phyloP scores from a whole-genome alignment of 2,329 filamentous ascomycete genomes.

The Pochonia chlamydosporia region DNA sequence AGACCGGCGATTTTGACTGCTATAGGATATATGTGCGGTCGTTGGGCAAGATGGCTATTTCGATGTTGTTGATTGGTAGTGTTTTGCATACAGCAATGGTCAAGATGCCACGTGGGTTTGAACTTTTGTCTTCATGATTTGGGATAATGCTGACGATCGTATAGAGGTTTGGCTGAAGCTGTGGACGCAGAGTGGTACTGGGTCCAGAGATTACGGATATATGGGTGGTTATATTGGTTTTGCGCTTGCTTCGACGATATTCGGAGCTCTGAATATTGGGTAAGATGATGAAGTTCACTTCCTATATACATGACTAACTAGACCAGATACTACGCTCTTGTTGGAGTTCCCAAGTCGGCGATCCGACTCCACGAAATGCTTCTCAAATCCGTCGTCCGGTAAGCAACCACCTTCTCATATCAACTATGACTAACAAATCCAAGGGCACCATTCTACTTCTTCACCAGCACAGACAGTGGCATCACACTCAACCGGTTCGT shows the following conservation, averaged over 20 bases:
- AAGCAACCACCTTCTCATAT: background rate
- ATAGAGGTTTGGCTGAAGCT: constrained; percentile 21
- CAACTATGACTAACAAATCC: background rate
- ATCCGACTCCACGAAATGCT: constrained; percentile 17
- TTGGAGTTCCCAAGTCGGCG: constrained; percentile 16
- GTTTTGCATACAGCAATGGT: constrained; percentile 11
- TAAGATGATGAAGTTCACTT: background rate
- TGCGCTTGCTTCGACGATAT: constrained; percentile 10
- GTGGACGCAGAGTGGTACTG: constrained; percentile 19
- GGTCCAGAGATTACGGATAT: constrained; percentile 13
- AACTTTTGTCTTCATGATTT: background rate
- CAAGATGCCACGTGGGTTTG: constrained; percentile 19
- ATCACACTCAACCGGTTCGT: constrained; percentile 30
- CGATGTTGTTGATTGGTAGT: constrained; percentile 11
- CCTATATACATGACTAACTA: background rate
- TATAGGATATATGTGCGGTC: constrained; percentile 23
- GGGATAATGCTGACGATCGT: background rate
- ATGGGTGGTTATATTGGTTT: constrained; percentile 19
- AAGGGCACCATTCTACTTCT: constrained; percentile 32
- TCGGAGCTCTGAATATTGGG: constrained; percentile 11
- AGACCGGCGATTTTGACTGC: constrained; percentile 21
- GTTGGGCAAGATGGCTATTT: constrained; percentile 17
- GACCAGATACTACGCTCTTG: constrained; percentile 19
- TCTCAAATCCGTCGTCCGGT: constrained; percentile 15
- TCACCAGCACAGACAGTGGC: constrained; percentile 34